Base-by-base conservation (phyloP, 768 basidiomycete genomes). In the Collybiopsis confluens region DNA sequence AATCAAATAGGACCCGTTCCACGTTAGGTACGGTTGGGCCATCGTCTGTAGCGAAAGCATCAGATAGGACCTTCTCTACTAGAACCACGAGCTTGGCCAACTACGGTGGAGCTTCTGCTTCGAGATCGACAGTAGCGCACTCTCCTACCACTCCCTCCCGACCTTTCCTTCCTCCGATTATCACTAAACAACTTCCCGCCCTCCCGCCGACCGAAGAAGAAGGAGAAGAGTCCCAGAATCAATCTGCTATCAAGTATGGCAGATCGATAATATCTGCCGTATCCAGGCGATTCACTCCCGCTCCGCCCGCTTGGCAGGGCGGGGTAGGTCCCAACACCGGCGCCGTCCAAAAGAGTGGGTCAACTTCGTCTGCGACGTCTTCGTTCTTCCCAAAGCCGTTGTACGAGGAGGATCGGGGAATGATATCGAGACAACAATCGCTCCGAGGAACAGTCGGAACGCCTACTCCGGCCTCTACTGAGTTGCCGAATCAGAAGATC, bases 311-410 rank as follows among this genome's bases (percentile, higher is more conserved):
- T n/a, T n/a, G 30, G 13, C 30, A 33, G 30, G 6, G 13, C 6
- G 30, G 30, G 13, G 30, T 33, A 13, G 30, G 30, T 33, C 5
- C 30, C 30, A 33, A 33, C 30, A 33, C 13, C n/a, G 20, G 1
- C 27, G 15, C 33, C 15, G 33, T 38, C 11, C 48, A 33, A 7
- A 5, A 24, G 20, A 52, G 50, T 23, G 40, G 38, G 23, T 52
- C 47, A 23, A 38, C 50, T 40, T 16, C 48, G 13, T 52, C 50
- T 30, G 30, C 50, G 9, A 41, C 50, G 1, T 52, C 50, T 15
- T 52, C 50, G 7, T 52, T 52, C 38, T 52, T 52, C 30, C 50
- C 50, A 9, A 21, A 18, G n/a, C 50, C 50, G 10, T 16, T 52
- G 9, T 18, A 42, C 21, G 50, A 52, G 2, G 50, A 52, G 15